Evolutionary conservation across 2,329 filamentous ascomycete genomes (phyloP).

Genomic region (Fusarium chaquense): DNA sequence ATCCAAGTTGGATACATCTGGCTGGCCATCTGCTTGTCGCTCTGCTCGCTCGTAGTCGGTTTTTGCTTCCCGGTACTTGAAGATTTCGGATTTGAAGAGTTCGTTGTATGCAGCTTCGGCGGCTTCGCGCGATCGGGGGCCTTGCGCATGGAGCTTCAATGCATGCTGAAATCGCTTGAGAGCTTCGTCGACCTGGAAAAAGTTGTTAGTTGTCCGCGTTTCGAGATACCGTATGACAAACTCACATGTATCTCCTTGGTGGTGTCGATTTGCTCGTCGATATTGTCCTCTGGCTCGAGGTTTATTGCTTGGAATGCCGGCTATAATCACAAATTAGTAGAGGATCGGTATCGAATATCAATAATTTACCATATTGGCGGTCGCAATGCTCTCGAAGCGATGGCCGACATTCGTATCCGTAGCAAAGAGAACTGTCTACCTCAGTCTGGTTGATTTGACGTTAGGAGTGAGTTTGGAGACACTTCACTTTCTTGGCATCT

Average conservation of each 20-base stretch:
- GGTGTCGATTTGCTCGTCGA: constrained; percentile 92
- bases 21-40: constrained; percentile 63
- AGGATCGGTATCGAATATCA: background rate
- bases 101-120: constrained; percentile 84
- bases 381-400: constrained; percentile 22
- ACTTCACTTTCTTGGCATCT: constrained; percentile 32
- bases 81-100: constrained; percentile 93
- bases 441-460: constrained; percentile 12
- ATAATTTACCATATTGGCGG: constrained; percentile 42
- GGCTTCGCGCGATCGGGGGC: constrained; percentile 78
- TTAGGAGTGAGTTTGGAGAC: constrained; percentile 22
- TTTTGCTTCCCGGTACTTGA: constrained; percentile 87
- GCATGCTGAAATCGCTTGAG: constrained; percentile 94
- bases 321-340: constrained; percentile 52
- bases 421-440: constrained; percentile 8
- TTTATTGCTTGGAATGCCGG: constrained; percentile 88
- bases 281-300: constrained; percentile 89
- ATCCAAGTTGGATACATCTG: constrained; percentile 57
- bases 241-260: constrained; percentile 88
- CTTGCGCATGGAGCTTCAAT: constrained; percentile 90
- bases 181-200: constrained; percentile 84
- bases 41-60: constrained; percentile 85
- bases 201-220: constrained; percentile 8
- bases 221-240: background rate
- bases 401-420: constrained; percentile 41